Conservation (phyloP, 2,329 filamentous ascomycete species). For the Aspergillus phoenicis region DNA sequence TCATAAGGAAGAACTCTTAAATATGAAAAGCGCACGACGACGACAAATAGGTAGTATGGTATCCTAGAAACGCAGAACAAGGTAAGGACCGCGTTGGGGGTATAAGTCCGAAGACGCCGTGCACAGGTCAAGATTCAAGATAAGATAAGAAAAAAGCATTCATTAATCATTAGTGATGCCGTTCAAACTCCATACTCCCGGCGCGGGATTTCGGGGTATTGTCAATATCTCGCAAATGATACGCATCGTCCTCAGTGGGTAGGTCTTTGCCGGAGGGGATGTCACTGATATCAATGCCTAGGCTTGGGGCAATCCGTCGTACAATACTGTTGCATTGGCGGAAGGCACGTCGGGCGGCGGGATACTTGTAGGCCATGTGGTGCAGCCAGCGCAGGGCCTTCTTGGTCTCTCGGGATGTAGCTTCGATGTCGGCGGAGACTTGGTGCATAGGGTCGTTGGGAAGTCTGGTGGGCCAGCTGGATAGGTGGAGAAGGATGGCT, state of each 20-base stretch:
- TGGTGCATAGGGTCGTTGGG: slow-evolving; percentile 19
- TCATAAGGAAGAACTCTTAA: too few relatives aligned
- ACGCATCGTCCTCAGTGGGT: neutral
- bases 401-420: slow-evolving; percentile 32
- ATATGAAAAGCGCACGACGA: too few relatives aligned
- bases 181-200: neutral
- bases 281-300: slow-evolving; percentile 35
- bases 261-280: slow-evolving; percentile 28
- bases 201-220: neutral
- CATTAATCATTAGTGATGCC: neutral
- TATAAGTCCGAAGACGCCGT: neutral
- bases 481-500: slow-evolving; percentile 44
- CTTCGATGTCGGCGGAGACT: slow-evolving; percentile 23
- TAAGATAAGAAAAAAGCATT: neutral
- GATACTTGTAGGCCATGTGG: slow-evolving; percentile 33
- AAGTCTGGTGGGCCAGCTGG: slow-evolving; percentile 18
- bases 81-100: neutral
- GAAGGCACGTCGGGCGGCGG: slow-evolving; percentile 40
- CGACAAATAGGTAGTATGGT: too few relatives aligned
- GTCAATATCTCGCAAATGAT: neutral
- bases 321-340: slow-evolving; percentile 36
- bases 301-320: slow-evolving; percentile 31
- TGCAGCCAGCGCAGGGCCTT: slow-evolving; percentile 45
- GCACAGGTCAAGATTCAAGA: too few relatives aligned
- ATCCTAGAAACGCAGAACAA: neutral